Conservation (phyloP, 2,329 filamentous ascomycete species). For the Fusarium foetens region DNA sequence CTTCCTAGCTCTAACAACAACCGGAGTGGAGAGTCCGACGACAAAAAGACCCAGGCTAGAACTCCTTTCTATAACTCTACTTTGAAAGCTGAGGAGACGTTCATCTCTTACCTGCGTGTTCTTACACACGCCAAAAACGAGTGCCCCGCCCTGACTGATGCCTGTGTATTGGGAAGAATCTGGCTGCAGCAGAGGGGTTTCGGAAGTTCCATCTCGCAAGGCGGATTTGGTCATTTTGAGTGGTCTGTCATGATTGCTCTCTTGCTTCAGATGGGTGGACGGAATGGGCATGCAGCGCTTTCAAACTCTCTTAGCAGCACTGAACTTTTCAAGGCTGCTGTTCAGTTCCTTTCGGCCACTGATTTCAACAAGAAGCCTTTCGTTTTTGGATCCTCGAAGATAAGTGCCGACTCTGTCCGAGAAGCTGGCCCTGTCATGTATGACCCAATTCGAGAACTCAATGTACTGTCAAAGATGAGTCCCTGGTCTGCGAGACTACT, state of each 20-base stretch:
- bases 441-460: constrained; percentile 78
- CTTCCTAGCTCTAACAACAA: constrained; percentile 76
- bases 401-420: constrained; percentile 50
- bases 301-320: constrained; percentile 87
- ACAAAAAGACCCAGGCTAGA: constrained; percentile 56
- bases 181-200: constrained; percentile 94
- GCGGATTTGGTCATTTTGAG: constrained; percentile 94
- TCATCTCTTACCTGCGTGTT: constrained; percentile 78
- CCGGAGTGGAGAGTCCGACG: constrained; percentile 61
- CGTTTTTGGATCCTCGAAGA: constrained; percentile 54
- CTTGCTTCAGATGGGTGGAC: constrained; percentile 80
- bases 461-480: constrained; percentile 91
- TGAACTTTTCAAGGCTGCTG: constrained; percentile 90
- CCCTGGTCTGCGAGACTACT: constrained; percentile 82
- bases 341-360: constrained; percentile 85
- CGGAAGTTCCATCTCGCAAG: constrained; percentile 71
- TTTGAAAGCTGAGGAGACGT: constrained; percentile 79
- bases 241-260: constrained; percentile 85
- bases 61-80: constrained; percentile 93
- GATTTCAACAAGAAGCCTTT: constrained; percentile 77
- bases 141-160: constrained; percentile 80
- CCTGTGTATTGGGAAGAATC: constrained; percentile 84
- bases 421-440: constrained; percentile 76
- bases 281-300: constrained; percentile 75
- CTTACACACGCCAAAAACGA: constrained; percentile 75